Conservation (phyloP, 805 yeast genomes). For the Candida rishiriensis region DNA sequence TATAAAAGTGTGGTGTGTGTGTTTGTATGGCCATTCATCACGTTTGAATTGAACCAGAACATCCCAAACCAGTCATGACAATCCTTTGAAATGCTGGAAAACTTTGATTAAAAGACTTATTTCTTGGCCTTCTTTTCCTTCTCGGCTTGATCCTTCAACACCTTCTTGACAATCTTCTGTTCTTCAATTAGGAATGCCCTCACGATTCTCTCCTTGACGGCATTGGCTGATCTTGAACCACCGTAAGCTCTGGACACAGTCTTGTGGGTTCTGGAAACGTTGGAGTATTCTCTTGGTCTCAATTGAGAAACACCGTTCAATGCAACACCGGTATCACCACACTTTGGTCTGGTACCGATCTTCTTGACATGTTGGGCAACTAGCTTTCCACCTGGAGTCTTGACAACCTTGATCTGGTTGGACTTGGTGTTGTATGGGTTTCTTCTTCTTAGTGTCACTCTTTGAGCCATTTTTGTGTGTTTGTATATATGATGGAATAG, state of each 20-base stretch:
- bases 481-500: neutral
- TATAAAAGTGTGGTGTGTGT: no score
- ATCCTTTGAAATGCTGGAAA: no score
- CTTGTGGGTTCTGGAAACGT: slow-evolving; percentile 92
- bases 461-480: neutral
- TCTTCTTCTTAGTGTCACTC: neutral
- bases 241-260: slow-evolving; percentile 99
- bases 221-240: slow-evolving; percentile 97
- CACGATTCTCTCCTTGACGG: slow-evolving; percentile 98
- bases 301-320: slow-evolving; percentile 75
- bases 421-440: slow-evolving; percentile 94
- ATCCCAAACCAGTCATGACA: no score
- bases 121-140: slow-evolving; percentile 65
- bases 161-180: slow-evolving; percentile 99
- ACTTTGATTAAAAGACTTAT: slow-evolving; percentile 8
- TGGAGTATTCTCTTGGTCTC: slow-evolving; percentile 98
- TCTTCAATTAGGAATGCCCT: slow-evolving; percentile 99
- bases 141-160: slow-evolving; percentile 92
- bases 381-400: slow-evolving; percentile 99
- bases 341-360: slow-evolving; percentile 79
- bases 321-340: slow-evolving; percentile 80
- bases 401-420: slow-evolving; percentile 98
- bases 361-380: slow-evolving; percentile 97
- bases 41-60: no score
- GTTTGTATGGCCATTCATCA: no score